Base-by-base conservation (phyloP, 768 basidiomycete species). In the Suillus decipiens region DNA sequence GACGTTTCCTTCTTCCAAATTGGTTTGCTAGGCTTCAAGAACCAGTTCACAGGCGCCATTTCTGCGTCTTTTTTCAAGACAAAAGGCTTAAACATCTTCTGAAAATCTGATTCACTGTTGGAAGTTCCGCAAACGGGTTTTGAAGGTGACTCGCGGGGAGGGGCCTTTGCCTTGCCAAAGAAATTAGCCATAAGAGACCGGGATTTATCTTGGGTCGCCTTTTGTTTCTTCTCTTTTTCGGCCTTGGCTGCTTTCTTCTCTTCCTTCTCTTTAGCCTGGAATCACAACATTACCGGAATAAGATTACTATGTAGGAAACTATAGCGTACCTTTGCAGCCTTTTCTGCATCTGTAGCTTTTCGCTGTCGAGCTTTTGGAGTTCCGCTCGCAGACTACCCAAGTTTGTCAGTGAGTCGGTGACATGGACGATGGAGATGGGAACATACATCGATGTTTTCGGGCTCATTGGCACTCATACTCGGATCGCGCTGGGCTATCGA, bases 71-170 rank as follows among this genome's bases (percentile, higher is more conserved):
- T 93, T 79, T 90, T 93, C 63, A 91, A 67, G 5, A 85, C 80
- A 72, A 94, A 96, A 1, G 93, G 88, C 68, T 85, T 88, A 79
- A 97, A 97, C 1, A 81, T 80, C 68, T 78, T 84, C 60, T 89
- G 83, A 68, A 93, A 96, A 53, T 95, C 90, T 17, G 84, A 84
- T 34, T 80, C 78, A 2, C 73, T 66, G 36, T 70, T 72, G 7
- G 79, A 80, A 53, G 85, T 63, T 15, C 63, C 63, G 19, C 65
- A 72, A 50, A 72, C 61, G 10, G 76, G 70, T 41, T 70, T 73
- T 24, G 66, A 45, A 65, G 69, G 47, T 60, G 65, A 69, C 69
- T 69, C 53, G 62, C 64, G 60, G 66, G 61, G 43, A 63, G 69
- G 55, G n/a, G 73, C 61, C 67, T 84, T 86, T 10, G 84, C 73